Evolutionary conservation across 495 filamentous ascomycete species (phyloP).

Genomic region (Lasiosphaeriaceae sp.): DNA sequence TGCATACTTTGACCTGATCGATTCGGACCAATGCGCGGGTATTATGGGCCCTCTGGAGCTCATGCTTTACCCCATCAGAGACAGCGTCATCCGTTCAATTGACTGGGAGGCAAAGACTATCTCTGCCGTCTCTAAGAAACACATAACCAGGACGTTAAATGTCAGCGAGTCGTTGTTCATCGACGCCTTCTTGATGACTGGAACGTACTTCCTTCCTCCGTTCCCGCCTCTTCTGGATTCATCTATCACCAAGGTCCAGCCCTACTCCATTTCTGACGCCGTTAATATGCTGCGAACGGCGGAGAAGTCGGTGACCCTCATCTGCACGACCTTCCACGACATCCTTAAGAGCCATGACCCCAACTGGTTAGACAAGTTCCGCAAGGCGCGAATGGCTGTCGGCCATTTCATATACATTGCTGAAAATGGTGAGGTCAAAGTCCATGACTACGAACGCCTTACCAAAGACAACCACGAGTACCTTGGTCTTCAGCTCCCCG

Average conservation of each 20-base stretch:
- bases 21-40: slow-evolving; percentile 66
- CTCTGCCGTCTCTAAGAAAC: slow-evolving; percentile 65
- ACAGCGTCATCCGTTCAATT: slow-evolving; percentile 69
- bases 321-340: slow-evolving; percentile 68
- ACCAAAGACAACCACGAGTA: slow-evolving; percentile 84
- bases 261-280: slow-evolving; percentile 62
- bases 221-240: slow-evolving; percentile 69
- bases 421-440: slow-evolving; percentile 67
- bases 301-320: slow-evolving; percentile 56
- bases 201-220: slow-evolving; percentile 70
- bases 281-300: slow-evolving; percentile 66
- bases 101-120: slow-evolving; percentile 66
- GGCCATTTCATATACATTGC: slow-evolving; percentile 83
- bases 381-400: slow-evolving; percentile 74
- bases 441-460: slow-evolving; percentile 61
- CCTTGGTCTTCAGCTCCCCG: slow-evolving; percentile 80
- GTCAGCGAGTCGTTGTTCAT: slow-evolving; percentile 70
- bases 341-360: slow-evolving; percentile 64
- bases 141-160: slow-evolving; percentile 64
- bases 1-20: slow-evolving; percentile 70
- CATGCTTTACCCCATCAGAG: slow-evolving; percentile 80
- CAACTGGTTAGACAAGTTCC: slow-evolving; percentile 79
- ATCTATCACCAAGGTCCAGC: slow-evolving; percentile 40
- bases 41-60: slow-evolving; percentile 84
- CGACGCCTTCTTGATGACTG: slow-evolving; percentile 79